Evolutionary conservation across 768 basidiomycete species (phyloP).

Genomic region (Amanita subjunquillea): DNA sequence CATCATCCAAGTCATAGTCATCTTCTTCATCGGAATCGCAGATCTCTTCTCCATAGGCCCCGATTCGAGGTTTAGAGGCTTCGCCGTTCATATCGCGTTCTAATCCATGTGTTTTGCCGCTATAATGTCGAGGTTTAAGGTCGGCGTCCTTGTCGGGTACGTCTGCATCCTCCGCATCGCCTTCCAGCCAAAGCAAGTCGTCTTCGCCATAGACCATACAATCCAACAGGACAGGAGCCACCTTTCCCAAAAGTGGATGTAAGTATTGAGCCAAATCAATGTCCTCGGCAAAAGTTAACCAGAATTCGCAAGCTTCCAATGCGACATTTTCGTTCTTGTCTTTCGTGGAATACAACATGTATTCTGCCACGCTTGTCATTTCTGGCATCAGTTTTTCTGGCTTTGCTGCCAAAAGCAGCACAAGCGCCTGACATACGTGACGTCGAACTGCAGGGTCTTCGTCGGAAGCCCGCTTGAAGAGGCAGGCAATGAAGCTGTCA

Average conservation of each 20-base stretch:
- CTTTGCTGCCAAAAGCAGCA: conserved; percentile 82
- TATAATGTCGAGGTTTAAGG: conserved; percentile 93
- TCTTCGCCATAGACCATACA: conserved; percentile 98
- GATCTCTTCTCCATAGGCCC: conserved; percentile 76
- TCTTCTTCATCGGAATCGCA: conserved; percentile 83
- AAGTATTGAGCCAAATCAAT: conserved; percentile 77
- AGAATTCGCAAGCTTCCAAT: conserved; percentile 98
- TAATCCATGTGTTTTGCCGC: conserved; percentile 73
- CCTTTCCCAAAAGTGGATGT: conserved; percentile 79
- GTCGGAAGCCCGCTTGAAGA: conserved; percentile 94
- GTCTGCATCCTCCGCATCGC: conserved; percentile 77
- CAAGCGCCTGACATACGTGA: conserved; percentile 92
- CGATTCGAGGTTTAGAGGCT: conserved; percentile 31
- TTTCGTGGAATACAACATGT: conserved; percentile 97
- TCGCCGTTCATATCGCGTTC: conserved; percentile 55
- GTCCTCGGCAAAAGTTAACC: conserved; percentile 98
- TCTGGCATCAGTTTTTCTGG: conserved; percentile 97
- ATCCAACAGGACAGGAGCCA: conserved; percentile 90
- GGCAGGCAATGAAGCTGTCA: conserved; percentile 84
- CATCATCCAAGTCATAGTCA: conserved; percentile 77
- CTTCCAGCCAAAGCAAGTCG: conserved; percentile 91
- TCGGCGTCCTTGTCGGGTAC: conserved; percentile 93
- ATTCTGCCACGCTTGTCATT: conserved; percentile 91
- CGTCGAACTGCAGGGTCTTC: conserved; percentile 89
- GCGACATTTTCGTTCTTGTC: conserved; percentile 96